These are phyloP conservation scores for Yarrowia sp. DNA, from an alignment of 805 yeast species.

Conservation along the genomic window DNA sequence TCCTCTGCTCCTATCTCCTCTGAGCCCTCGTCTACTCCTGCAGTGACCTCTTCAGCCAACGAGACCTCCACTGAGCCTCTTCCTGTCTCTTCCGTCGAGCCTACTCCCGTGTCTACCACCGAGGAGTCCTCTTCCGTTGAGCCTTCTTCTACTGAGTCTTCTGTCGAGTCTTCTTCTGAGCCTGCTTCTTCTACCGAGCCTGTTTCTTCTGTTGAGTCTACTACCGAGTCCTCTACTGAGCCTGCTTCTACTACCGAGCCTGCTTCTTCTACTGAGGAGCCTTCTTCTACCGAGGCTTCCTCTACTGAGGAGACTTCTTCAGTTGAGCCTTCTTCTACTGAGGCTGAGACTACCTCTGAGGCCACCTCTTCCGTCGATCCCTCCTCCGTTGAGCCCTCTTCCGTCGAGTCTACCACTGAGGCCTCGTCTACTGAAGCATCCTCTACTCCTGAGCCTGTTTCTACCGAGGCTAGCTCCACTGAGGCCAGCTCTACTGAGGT, in stretches of 20 bases:
- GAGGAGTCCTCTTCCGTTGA: background rate
- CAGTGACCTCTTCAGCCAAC: background rate
- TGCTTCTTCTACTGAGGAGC: background rate
- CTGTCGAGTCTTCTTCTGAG: no score
- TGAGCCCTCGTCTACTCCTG: background rate
- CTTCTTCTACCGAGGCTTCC: background rate
- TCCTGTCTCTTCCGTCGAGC: background rate
- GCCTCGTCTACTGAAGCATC: no score
- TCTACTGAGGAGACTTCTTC: background rate
- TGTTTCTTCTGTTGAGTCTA: background rate
- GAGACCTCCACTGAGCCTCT: background rate
- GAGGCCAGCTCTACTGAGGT: background rate
- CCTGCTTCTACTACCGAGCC: background rate
- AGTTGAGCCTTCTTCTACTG: background rate
- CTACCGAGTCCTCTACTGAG: background rate
- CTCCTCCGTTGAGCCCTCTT: background rate
- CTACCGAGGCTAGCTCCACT: background rate
- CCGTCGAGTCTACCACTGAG: background rate
- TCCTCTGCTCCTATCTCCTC: background rate
- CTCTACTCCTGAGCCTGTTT: background rate
- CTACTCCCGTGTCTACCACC: background rate
- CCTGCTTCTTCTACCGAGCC: background rate
- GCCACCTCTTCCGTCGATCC: background rate
- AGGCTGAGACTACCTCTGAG: background rate
- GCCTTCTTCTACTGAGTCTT: background rate